Percentiles rank a stretch among this genome's conserved stretches.
Evolutionary conservation across 257 asterid genomes (phyloP).

Genomic region (Jaltomata sinuosa): DNA sequence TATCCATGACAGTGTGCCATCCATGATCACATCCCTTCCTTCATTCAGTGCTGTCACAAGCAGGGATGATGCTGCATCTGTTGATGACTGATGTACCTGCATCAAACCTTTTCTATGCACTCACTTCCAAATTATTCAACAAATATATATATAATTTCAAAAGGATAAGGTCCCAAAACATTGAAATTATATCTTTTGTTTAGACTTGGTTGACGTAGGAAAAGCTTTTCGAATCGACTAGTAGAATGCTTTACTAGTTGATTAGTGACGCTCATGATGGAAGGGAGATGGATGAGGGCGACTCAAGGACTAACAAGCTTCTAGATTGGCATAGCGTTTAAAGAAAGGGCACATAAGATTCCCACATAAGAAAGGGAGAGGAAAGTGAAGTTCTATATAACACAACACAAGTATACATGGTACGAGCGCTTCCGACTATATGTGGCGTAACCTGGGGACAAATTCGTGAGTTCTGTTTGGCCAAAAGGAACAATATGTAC

Average conservation of each 20-base stretch:
- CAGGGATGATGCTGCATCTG: conserved; percentile 92
- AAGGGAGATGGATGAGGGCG: background rate
- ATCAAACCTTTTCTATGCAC: background rate
- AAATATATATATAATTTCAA: background rate
- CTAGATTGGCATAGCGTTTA: background rate
- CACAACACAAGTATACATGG: background rate
- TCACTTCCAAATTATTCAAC: background rate
- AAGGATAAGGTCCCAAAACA: background rate
- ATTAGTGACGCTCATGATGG: background rate
- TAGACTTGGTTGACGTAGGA: background rate
- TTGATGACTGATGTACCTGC: conserved; percentile 94
- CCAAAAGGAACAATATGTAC: background rate
- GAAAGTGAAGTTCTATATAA: background rate
- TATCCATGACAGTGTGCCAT: conserved; percentile 91
- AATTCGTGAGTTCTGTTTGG: background rate
- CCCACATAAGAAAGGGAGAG: background rate
- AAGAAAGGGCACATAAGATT: background rate
- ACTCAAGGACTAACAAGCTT: background rate
- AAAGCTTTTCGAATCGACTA: background rate
- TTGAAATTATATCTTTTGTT: background rate
- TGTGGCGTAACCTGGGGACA: background rate
- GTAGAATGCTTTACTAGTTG: background rate
- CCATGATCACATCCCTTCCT: conserved; percentile 98
- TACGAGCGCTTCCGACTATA: background rate
- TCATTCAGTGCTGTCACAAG: conserved; percentile 86